Evolutionary conservation across 83 land plant species (phyloP).

Genomic region (Diphasiastrum complanatum): DNA sequence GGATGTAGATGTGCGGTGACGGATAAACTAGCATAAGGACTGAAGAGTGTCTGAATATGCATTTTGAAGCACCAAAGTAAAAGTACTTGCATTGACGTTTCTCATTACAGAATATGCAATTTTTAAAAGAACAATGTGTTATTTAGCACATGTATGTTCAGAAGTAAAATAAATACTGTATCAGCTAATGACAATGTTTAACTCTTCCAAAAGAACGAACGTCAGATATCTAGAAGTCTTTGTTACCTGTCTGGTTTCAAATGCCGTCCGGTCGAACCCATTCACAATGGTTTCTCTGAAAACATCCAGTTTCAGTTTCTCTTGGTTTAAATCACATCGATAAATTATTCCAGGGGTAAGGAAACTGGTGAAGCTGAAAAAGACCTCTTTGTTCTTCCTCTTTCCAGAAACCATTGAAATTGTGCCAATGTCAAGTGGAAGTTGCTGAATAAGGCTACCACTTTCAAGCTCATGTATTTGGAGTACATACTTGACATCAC

Average conservation of each 20-base stretch:
- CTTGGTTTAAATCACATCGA: slow-evolving; percentile 50
- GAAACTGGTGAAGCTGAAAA: slow-evolving; percentile 78
- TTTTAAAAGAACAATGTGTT: too few relatives aligned
- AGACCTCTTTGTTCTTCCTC: slow-evolving; percentile 61
- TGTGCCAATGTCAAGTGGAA: slow-evolving; percentile 82
- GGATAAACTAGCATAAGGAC: not conserved
- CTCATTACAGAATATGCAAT: too few relatives aligned
- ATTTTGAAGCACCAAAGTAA: too few relatives aligned
- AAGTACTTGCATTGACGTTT: too few relatives aligned
- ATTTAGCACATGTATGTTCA: too few relatives aligned
- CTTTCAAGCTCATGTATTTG: slow-evolving; percentile 70
- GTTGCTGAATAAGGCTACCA: slow-evolving; percentile 44
- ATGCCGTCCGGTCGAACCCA: slow-evolving; percentile 65
- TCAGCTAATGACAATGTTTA: too few relatives aligned
- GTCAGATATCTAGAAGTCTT: not conserved
- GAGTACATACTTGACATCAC: slow-evolving; percentile 79
- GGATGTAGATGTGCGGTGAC: too few relatives aligned
- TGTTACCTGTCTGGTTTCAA: slow-evolving; percentile 70
- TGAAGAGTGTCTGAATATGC: not conserved
- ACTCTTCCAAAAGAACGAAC: too few relatives aligned
- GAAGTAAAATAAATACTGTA: too few relatives aligned
- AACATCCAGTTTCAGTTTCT: slow-evolving; percentile 49
- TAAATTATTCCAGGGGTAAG: slow-evolving; percentile 85
- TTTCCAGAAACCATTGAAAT: slow-evolving; percentile 57
- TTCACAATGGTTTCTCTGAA: slow-evolving; percentile 62